phyloP scores from a whole-genome alignment of 345 rosid species.

The Mangifera indica region DNA sequence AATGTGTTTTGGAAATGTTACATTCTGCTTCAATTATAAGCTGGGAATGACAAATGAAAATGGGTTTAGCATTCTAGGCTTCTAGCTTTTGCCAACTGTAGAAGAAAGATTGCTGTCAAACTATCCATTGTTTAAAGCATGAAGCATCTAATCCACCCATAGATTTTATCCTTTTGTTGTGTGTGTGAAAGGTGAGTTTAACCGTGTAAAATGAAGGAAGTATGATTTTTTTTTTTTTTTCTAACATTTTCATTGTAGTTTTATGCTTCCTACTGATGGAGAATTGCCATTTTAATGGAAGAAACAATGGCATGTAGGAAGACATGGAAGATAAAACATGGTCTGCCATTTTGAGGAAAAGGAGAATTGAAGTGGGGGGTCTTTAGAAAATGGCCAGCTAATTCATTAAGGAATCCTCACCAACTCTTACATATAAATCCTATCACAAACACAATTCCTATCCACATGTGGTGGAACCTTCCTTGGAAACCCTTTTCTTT shows the following conservation, averaged over 20 bases:
- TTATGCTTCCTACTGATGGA: slow-evolving; percentile 8
- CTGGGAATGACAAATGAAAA: background rate
- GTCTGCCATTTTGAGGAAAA: slow-evolving; percentile 7
- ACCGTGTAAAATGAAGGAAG: slow-evolving; percentile 6
- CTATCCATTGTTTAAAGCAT: background rate
- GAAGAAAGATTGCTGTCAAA: slow-evolving; percentile 1
- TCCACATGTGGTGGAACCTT: background rate
- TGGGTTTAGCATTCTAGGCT: no score
- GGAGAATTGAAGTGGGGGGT: slow-evolving; percentile 1
- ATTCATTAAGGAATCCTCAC: slow-evolving; percentile 3
- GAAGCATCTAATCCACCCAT: slow-evolving; percentile 9
- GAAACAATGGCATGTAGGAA: slow-evolving; percentile 8
- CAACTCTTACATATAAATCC: background rate
- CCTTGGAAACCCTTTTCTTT: background rate
- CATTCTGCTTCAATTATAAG: background rate
- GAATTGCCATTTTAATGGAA: slow-evolving; percentile 11
- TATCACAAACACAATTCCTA: background rate
- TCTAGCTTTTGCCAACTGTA: background rate
- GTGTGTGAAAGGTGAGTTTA: background rate
- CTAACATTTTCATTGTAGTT: background rate
- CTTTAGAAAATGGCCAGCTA: slow-evolving; percentile 8
- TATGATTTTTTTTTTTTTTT: background rate
- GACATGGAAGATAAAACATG: slow-evolving; percentile 4
- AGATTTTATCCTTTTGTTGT: background rate
- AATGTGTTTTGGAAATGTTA: background rate